A percentile compares a stretch with the other conserved stretches of the same genome.
Evolutionary conservation across 805 yeast species (phyloP).

Genomic region (Nematodospora valgi): DNA sequence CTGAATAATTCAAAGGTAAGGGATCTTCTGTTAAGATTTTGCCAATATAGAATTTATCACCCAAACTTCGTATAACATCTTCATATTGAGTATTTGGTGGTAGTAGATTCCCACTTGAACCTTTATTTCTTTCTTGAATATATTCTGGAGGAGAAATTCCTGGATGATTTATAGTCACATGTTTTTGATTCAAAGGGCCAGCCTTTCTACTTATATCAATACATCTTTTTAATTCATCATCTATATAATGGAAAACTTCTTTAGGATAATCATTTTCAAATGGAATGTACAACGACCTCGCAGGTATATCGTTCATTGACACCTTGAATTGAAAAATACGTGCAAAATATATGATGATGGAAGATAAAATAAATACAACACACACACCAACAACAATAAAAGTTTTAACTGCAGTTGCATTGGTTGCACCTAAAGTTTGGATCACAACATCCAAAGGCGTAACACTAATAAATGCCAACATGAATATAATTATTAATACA

Average conservation of each 20-base stretch:
- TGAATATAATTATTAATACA: constrained; percentile 17
- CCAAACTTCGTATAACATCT: constrained; percentile 56
- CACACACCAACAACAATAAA: constrained; percentile 75
- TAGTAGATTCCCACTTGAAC: constrained; percentile 17
- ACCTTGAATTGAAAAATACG: constrained; percentile 58
- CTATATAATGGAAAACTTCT: constrained; percentile 22
- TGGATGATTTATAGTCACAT: constrained; percentile 29
- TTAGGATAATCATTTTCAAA: constrained; percentile 49
- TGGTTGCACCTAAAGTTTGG: constrained; percentile 48
- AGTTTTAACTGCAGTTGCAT: constrained; percentile 66
- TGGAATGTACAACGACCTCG: constrained; percentile 60
- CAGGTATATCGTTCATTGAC: constrained; percentile 72
- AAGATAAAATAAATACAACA: constrained; percentile 52
- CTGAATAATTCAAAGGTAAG: constrained; percentile 37
- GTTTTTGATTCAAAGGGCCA: constrained; percentile 29
- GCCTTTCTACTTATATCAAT: constrained; percentile 29
- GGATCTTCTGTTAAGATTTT: constrained; percentile 31
- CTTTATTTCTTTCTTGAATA: constrained; percentile 30
- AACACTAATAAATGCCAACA: constrained; percentile 60
- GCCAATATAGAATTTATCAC: constrained; percentile 54
- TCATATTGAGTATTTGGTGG: constrained; percentile 40
- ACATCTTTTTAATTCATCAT: constrained; percentile 24
- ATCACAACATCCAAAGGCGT: constrained; percentile 78
- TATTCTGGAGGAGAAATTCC: constrained; percentile 42
- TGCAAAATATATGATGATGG: constrained; percentile 50